Evolutionary conservation across 2,329 filamentous ascomycete species (phyloP), one percentile per base, ranked within the genome.

Genomic region (Myriosclerotinia curreyana): DNA sequence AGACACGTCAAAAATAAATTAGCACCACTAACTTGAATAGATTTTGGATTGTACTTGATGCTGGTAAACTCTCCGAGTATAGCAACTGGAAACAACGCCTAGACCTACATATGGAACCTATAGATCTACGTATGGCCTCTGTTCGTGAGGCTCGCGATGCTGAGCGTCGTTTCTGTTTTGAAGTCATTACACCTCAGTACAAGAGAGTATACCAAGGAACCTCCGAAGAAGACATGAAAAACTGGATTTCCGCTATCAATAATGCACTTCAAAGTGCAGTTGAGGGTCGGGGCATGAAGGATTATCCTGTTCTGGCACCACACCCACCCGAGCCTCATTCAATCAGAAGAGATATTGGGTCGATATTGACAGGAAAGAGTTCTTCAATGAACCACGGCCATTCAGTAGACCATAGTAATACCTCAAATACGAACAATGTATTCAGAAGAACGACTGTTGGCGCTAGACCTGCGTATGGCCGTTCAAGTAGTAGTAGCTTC

Each of bases 41-140:
- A 74, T 99, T 98, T 77, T 99, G 95, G 95, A 96, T 99, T 68
- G 95, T 99, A 2, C 82, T 99, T 52, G 96, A 98, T 75, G 93
- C 96, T 76, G 95, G 95, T 31, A 96, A 95, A 75, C 82, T 99
- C 20, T 97, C 94, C 1, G 95, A 99, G 74, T 99, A 99, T 77
- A 96, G 93, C 75, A 98, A 99, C 76, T 99, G 95, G 95, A 99
- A 99, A 77, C 92, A 99, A 75, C 94, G 87, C 75, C 84, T 99
- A 31, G 95, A 99, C 76, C 81, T 98, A 34, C 96, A 99, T 75
- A 98, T 96, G 86, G 95, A 98, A 2, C 95, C 95, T 0, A 98
- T 99, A 69, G 96, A 99, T 76, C 81, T 99, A 53, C 90, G 95
- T 44, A 95, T 98, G 86, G 95, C 95, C 12, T 98, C 95, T 20